phyloP scores from a whole-genome alignment of 2,329 filamentous ascomycete species.

The Metarhizium sp. region DNA sequence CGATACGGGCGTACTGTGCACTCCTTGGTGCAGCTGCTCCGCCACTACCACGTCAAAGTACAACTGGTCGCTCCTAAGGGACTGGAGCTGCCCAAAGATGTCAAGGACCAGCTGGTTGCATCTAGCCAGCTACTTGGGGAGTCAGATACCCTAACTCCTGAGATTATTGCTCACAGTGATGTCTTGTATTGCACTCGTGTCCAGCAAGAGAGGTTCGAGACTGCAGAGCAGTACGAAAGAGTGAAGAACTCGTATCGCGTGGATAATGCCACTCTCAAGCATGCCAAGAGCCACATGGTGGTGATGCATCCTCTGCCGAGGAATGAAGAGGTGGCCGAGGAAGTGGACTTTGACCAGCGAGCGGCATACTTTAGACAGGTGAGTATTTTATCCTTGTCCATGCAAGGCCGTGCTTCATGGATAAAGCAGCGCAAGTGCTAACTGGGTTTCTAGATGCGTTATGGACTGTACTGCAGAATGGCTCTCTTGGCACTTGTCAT shows the following conservation, averaged over 20 bases:
- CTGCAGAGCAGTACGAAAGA: conserved; percentile 67
- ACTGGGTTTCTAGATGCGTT: conserved; percentile 64
- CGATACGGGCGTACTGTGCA: conserved; percentile 91
- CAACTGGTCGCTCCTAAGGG: conserved; percentile 81
- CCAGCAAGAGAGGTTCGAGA: conserved; percentile 92
- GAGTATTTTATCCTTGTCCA: conserved; percentile 30
- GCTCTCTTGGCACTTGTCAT: conserved; percentile 90
- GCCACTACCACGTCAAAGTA: conserved; percentile 89
- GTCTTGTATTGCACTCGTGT: conserved; percentile 96
- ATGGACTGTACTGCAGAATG: conserved; percentile 97
- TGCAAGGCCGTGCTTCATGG: too few species aligned
- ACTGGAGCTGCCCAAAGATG: conserved; percentile 65
- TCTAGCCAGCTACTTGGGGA: conserved; percentile 72
- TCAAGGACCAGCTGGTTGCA: conserved; percentile 60
- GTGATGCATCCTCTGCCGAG: conserved; percentile 93
- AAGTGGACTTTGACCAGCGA: conserved; percentile 94
- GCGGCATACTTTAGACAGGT: conserved; percentile 99
- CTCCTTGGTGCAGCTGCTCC: conserved; percentile 86
- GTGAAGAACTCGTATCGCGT: conserved; percentile 86
- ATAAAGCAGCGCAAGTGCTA: background rate
- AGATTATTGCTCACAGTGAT: conserved; percentile 78
- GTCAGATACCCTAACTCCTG: conserved; percentile 69
- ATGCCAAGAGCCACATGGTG: conserved; percentile 87
- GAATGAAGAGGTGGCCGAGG: conserved; percentile 87
- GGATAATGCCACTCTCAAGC: conserved; percentile 80